phyloP scores from a whole-genome alignment of 2,329 filamentous ascomycete species.

The Bipolaris zeicola region DNA sequence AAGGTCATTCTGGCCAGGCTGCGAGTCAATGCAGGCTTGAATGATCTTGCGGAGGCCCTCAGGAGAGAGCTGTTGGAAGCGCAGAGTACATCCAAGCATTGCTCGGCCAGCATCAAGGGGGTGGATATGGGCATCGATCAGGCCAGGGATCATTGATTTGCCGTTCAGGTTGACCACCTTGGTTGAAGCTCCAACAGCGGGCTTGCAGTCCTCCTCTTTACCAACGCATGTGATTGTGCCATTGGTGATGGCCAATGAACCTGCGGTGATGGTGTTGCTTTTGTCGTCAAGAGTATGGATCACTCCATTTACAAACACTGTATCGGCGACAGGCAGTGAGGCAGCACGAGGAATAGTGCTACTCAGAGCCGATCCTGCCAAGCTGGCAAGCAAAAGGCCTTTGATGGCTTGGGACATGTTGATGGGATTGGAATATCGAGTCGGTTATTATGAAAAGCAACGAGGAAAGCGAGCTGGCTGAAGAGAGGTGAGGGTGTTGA shows the following conservation, averaged over 20 bases:
- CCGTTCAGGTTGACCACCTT: conserved; percentile 10
- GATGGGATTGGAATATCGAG: no score
- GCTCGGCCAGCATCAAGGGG: conserved; percentile 2
- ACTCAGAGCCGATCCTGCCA: not conserved
- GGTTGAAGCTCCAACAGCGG: not conserved
- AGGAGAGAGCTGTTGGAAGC: conserved; percentile 4
- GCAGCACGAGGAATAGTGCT: not conserved
- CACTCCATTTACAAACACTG: conserved; percentile 4
- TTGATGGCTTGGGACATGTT: not conserved
- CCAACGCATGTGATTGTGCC: conserved; percentile 7
- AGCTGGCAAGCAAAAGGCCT: not conserved
- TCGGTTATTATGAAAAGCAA: not conserved
- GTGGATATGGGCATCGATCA: conserved; percentile 8
- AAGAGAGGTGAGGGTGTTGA: not conserved
- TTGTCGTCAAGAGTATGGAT: conserved; percentile 5
- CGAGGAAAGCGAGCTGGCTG: not conserved
- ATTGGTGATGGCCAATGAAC: conserved; percentile 4
- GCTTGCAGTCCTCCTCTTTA: conserved; percentile 1
- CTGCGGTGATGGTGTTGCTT: not conserved
- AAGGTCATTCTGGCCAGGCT: conserved; percentile 2
- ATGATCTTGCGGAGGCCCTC: conserved; percentile 1
- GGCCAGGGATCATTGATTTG: conserved; percentile 6
- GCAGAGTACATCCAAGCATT: conserved; percentile 5
- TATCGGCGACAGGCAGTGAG: conserved; percentile 1
- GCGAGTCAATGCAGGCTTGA: conserved; percentile 1